These are phyloP conservation scores for Cotoneaster glaucophyllus DNA, from an alignment of 306 rosid species.

Conservation along the genomic window DNA sequence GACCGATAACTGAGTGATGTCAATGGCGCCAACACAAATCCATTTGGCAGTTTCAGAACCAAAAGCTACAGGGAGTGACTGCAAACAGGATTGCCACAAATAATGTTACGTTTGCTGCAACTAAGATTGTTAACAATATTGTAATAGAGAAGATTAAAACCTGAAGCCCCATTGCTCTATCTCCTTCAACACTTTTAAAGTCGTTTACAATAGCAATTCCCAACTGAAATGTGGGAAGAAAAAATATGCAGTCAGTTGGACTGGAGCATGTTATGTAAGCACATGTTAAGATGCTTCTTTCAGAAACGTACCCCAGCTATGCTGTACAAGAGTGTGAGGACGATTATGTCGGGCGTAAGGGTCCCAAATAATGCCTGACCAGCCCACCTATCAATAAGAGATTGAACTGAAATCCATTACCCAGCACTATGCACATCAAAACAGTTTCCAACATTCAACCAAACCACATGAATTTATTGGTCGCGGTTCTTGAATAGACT, in stretches of 20 bases:
- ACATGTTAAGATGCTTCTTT: conserved; percentile 13
- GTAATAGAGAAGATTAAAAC: conserved; percentile 26
- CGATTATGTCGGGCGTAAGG: conserved; percentile 75
- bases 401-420: conserved; percentile 7
- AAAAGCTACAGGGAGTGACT: conserved; percentile 98
- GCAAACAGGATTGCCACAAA: conserved; percentile 28
- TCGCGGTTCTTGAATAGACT: background rate
- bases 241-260: conserved; percentile 8
- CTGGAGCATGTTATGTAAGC: conserved; percentile 2
- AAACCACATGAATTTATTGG: background rate
- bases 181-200: conserved; percentile 96
- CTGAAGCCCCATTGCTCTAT: conserved; percentile 98
- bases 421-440: background rate
- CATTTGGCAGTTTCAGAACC: conserved; percentile 95
- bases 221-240: conserved; percentile 43
- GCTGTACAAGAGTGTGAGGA: conserved; percentile 89
- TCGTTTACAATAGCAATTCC: conserved; percentile 98
- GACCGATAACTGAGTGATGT: conserved; percentile 79
- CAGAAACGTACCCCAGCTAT: conserved; percentile 82
- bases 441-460: background rate
- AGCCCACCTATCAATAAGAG: conserved; percentile 78
- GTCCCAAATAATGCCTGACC: conserved; percentile 99
- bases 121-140: conserved; percentile 1
- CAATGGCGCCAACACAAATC: conserved; percentile 97
- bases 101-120: conserved; percentile 19